Evolutionary conservation across 139 green algal genomes (phyloP).

Genomic region (Coccomyxa sp.): DNA sequence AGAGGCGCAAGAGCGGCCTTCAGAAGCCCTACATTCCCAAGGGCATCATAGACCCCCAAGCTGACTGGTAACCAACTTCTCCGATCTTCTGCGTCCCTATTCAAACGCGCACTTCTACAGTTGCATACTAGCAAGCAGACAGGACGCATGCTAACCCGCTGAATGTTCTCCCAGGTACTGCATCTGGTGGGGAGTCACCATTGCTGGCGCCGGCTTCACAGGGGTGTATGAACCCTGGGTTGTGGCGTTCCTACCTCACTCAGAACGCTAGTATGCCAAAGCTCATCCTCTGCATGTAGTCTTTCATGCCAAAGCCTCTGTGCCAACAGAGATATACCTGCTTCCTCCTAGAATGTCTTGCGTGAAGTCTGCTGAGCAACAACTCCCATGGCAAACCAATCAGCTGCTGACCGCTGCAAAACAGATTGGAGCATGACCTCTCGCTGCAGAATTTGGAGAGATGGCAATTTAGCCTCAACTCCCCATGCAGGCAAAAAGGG

Average conservation of each 20-base stretch:
- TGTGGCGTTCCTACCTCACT: slow-evolving; percentile 13
- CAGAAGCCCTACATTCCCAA: not conserved
- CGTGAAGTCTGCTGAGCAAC: no score
- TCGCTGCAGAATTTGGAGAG: no score
- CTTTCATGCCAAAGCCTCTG: not conserved
- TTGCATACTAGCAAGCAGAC: no score
- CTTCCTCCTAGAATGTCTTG: no score
- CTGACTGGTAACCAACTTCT: not conserved
- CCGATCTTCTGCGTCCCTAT: not conserved
- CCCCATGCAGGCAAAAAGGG: no score
- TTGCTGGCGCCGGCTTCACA: slow-evolving; percentile 6
- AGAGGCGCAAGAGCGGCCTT: not conserved
- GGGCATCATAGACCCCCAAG: not conserved
- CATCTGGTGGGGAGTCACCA: slow-evolving; percentile 6
- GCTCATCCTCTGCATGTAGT: not conserved
- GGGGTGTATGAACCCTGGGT: slow-evolving; percentile 16
- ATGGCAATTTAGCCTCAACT: no score
- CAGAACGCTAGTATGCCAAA: slow-evolving; percentile 9
- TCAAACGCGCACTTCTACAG: not conserved
- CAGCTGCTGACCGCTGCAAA: no score
- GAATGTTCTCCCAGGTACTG: not conserved
- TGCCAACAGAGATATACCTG: no score
- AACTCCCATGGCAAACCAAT: no score
- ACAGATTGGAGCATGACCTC: no score
- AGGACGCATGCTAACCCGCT: no score